Base-by-base conservation (phyloP, 768 basidiomycete species). In the Hortiboletus campestris region DNA sequence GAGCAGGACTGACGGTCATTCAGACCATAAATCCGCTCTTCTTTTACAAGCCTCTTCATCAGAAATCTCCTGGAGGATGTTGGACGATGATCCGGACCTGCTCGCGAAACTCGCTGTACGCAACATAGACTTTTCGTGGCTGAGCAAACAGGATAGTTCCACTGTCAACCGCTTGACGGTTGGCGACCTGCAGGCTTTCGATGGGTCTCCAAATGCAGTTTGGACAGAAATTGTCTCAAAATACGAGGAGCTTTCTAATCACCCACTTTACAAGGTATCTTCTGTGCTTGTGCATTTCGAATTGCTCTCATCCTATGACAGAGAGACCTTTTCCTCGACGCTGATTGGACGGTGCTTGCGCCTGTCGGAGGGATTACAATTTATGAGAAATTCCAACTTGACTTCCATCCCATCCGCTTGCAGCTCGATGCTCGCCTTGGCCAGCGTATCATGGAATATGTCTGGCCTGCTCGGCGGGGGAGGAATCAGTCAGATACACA, bases 311-410 rank as follows among this genome's bases (percentile, higher is more conserved):
- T 14, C 34, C 32, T 44, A 50, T 17, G 54, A 61, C 59, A 91
- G 88, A 78, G 79, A 55, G 84, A 86, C 16, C 70, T 92, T 22
- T 94, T 96, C 69, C 76, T 87, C 19, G 75, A 84, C 1, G 87
- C 86, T 2, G 82, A 85, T 52, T 96, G 94, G 94, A 84, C 80
- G 4, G 81, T 90, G 25, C 75, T 93, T n/a, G 83, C 93, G 1
- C 91, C 94, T 16, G 94, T 98, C 22, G 95, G 94, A 19, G 95
- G 95, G 13, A 97, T 98, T 60, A 83, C 87, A 2, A 91, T 97
- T 59, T 88, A 93, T 68, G 86, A 93, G 68, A 77, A 80, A 29
- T 91, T 97, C 62, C 84, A 89, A 59, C 74, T 96, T 35, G 81
- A 84, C 28, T 76, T 97, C 40, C 93, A 95, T 69, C 95, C 94